Evolutionary conservation across 202 grass and related monocot genomes (phyloP), one percentile per base, ranked within the genome.

Genomic region (Eragrostis tef): DNA sequence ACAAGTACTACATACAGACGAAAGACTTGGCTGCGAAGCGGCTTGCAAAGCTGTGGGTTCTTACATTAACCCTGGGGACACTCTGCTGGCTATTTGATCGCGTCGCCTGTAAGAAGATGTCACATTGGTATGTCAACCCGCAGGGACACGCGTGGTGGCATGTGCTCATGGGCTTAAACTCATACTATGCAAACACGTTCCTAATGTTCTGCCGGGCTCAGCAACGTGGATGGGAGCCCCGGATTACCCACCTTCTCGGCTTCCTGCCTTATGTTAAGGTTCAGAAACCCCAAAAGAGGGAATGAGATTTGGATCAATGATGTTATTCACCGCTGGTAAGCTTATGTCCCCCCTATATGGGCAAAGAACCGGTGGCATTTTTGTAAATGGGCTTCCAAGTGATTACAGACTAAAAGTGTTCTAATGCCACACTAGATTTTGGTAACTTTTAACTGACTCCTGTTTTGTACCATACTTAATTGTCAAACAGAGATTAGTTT

Each of bases 81-180:
- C 56, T 97, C 52, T 93, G 88, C 77, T 97, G 90, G 90, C 63
- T 97, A 43, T 71, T 88, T 21, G 93, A 97, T 39, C 93, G 93
- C 14, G 62, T 86, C 25, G 93, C 90, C 49, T 97, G 93, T 59
- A 91, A 89, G 86, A 97, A 93, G 82, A 82, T 97, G 47, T 89
- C 86, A n/a, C 77, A 68, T 43, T 97, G 93, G 93, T 89, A 89
- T 25, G 27, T 97, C 76, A 97, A 97, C 71, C 93, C 93, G 3
- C 93, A 97, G 64, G 93, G 90, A 6, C 93, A 97, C 10, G 93
- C 93, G 59, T 97, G 88, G 93, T 97, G 93, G 93, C 93, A 97
- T 81, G 70, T 97, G 75, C 86, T 97, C 12, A 93, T 97, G 93
- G 93, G 90, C 21, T 90, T 97, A 3, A 97, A 97, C 80, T 93